Percentiles rank a stretch among this genome's conserved stretches.
Conservation (phyloP, 2,329 filamentous ascomycete genomes). For the Colletotrichum lupini region DNA sequence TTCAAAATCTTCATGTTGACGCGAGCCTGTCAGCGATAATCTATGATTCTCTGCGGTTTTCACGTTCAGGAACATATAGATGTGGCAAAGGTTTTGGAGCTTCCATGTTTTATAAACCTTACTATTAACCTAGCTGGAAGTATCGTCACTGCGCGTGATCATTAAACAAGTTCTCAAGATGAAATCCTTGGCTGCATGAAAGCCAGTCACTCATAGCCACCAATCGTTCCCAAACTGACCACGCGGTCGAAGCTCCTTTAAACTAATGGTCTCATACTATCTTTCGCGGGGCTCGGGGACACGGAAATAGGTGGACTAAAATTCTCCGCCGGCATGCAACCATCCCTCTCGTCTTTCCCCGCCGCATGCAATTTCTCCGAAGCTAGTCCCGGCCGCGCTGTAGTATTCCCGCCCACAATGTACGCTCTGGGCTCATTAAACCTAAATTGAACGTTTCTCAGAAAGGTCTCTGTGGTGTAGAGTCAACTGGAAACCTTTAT, state of each 20-base stretch:
- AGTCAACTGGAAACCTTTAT: background rate
- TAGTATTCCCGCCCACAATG: constrained; percentile 16
- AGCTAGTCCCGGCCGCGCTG: background rate
- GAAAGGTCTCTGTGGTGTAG: background rate
- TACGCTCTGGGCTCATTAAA: background rate
- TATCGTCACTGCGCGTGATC: too few relatives aligned
- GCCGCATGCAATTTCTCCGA: background rate
- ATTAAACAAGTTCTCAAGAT: background rate
- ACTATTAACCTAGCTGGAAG: too few relatives aligned
- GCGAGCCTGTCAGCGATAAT: background rate
- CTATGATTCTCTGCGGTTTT: background rate
- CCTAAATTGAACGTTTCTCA: background rate
- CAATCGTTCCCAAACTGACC: background rate
- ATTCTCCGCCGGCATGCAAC: constrained; percentile 7
- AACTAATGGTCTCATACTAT: background rate
- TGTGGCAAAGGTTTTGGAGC: too few relatives aligned
- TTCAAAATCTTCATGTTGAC: constrained; percentile 16
- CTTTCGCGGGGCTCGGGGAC: background rate
- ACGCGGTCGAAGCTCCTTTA: background rate
- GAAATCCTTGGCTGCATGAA: constrained; percentile 17
- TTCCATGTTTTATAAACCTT: too few relatives aligned
- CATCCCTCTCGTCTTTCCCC: background rate
- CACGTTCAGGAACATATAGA: too few relatives aligned
- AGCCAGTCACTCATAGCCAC: background rate
- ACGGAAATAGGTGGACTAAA: constrained; percentile 28